Percentiles rank a stretch among this genome's conserved stretches.
phyloP scores from a whole-genome alignment of 257 asterid species.

The Petrea volubilis region DNA sequence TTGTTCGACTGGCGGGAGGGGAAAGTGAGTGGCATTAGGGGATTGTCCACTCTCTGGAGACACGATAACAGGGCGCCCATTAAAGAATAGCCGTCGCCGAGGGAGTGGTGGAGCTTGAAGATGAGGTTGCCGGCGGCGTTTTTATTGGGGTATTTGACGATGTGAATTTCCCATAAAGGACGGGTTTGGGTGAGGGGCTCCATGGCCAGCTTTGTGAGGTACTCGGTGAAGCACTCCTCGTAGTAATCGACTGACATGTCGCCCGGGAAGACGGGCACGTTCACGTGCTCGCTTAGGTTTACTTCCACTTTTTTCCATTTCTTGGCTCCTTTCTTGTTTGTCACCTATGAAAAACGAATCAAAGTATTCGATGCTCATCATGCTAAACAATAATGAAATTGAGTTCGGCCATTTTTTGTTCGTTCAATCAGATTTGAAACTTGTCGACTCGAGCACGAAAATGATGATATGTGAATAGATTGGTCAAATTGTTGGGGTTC shows the following conservation, averaged over 20 bases:
- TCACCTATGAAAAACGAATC: conserved; percentile 14
- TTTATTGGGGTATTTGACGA: conserved; percentile 46
- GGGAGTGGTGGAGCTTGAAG: conserved; percentile 54
- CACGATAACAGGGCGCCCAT: conserved; percentile 66
- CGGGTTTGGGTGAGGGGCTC: conserved; percentile 31
- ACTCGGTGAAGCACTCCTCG: conserved; percentile 42
- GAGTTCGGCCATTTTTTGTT: no score
- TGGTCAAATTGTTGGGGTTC: no score
- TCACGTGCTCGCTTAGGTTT: conserved; percentile 36
- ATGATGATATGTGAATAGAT: no score
- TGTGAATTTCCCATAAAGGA: conserved; percentile 58
- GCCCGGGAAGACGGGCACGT: conserved; percentile 31
- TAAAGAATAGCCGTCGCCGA: conserved; percentile 60
- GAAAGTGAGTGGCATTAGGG: conserved; percentile 39
- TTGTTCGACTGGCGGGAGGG: conserved; percentile 25
- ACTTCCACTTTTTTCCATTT: conserved; percentile 58
- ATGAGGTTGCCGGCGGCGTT: conserved; percentile 30
- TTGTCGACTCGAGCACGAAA: no score
- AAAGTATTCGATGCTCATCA: no score
- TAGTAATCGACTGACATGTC: conserved; percentile 37
- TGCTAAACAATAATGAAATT: no score
- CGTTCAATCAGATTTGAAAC: no score
- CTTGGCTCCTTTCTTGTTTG: conserved; percentile 30
- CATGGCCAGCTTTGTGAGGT: conserved; percentile 34
- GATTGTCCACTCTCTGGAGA: conserved; percentile 44